Conservation (phyloP, 768 basidiomycete species). For the Agaricus subrufescens region DNA sequence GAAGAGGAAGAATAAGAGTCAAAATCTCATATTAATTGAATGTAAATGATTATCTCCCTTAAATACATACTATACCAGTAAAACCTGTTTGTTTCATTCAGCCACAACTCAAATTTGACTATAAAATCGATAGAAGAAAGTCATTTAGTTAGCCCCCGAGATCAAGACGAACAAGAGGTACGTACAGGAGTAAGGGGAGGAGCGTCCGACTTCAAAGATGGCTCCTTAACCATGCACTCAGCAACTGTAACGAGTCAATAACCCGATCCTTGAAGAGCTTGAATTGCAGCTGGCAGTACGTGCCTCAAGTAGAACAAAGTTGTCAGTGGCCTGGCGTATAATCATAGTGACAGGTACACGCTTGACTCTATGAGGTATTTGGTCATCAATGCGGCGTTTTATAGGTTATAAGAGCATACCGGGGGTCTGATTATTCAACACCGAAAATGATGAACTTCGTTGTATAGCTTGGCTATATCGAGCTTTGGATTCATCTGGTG, state of each 20-base stretch:
- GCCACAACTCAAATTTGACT: neutral
- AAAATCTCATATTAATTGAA: no score
- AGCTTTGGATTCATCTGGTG: conserved; percentile 21
- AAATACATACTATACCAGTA: no score
- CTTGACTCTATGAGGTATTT: conserved; percentile 10
- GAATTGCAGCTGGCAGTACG: conserved; percentile 33
- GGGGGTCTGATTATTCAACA: conserved; percentile 30
- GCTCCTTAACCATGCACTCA: conserved; percentile 7
- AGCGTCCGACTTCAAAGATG: conserved; percentile 5
- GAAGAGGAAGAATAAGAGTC: no score
- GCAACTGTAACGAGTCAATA: conserved; percentile 13
- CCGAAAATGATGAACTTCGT: conserved; percentile 22
- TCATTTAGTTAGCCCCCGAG: no score
- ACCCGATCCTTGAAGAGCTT: conserved; percentile 21
- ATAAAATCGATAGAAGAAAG: no score
- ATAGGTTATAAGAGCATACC: conserved; percentile 14
- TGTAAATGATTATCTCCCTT: no score
- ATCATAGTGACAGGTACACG: neutral
- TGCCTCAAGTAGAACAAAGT: neutral
- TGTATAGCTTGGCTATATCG: conserved; percentile 22
- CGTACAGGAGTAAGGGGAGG: conserved; percentile 3
- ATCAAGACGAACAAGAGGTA: neutral
- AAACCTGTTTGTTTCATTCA: neutral
- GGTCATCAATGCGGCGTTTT: neutral
- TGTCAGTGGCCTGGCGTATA: neutral